Evolutionary conservation across 345 rosid genomes (phyloP), one percentile per base, ranked within the genome.

Genomic region (Eucalyptus regnans): DNA sequence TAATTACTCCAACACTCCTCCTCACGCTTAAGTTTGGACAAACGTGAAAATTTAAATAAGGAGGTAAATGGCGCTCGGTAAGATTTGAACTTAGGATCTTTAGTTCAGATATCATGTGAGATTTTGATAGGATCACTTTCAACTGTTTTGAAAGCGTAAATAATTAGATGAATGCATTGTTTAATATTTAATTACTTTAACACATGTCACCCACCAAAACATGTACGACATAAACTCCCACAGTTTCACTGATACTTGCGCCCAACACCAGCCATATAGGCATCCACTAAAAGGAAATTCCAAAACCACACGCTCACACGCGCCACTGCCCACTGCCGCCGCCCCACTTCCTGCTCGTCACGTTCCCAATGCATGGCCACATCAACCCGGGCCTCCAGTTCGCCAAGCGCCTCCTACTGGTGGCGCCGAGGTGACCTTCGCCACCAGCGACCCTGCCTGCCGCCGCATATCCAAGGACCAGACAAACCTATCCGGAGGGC

Each of bases 331-430:
- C 54, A 17, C 80, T 44, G 86, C 76, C 64, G 23, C 91, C 88
- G 41, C 94, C 95, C 20, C 96, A 94, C 89, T 88, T 93, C 91
- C 92, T 96, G 41, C 88, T 96, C 0, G 90, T 96, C 31, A 88
- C 94, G 4, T 95, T 60, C 66, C 96, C 97, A 0, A 93, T 92
- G 0, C 96, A 93, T 87, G 99, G 99, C 83, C 98, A 95, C 91
- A 89, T 96, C n/a, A 96, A 96, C 90, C 98, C 97, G 0, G 44
- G 90, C 41, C 92, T 94, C 86, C 93, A 93, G 37, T 91, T 96
- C 52, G 95, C 96, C 88, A 94, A 92, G 91, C 93, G 95, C 41
- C 93, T 96, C 58, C 62, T 93, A 33, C 89, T 88, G 49, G 87
- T 16, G 97, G 99, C 4, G 92, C 90, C 15, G 91, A 50, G 3